Evolutionary conservation across 495 filamentous ascomycete species (phyloP), one percentile per base, ranked within the genome.

Genomic region (Tuber borchii): DNA sequence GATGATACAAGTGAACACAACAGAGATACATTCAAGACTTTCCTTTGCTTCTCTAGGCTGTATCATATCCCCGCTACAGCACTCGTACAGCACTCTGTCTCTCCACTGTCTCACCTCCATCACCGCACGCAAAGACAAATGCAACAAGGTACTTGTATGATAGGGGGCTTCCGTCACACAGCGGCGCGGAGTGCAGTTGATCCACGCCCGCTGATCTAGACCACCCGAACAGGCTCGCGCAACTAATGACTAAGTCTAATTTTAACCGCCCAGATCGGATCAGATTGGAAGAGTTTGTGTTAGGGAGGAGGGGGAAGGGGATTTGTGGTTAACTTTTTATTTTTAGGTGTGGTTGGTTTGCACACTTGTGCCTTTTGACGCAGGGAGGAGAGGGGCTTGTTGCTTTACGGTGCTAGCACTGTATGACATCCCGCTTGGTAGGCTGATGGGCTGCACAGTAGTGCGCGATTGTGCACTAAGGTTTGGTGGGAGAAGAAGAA

Each of bases 311-410:
- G 46, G 46, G 46, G 42, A 12, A 43, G 22, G 22, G 22, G 48
- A 56, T 56, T n/a, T 26, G 51, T 14, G n/a, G 51, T 61, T 5
- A 16, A 61, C 26, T 34, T 65, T 65, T 65, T 65, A 65, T 65
- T 65, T 65, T 65, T 65, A 31, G 56, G 56, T 65, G 26, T 31
- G 14, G 56, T 65, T 65, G 56, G 56, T 65, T 65, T 34, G 56
- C 56, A 31, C 31, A 19, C 51, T 26, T 9, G 12, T 61, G 51
- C 31, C n/a, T 61, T 61, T 34, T 65, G 56, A 34, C 17, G 56
- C 26, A 31, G n/a, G 26, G 56, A 65, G 56, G 56, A 26, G 31
- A 7, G 5, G 26, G 56, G 26, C 26, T n/a, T 26, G 51, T 61
- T 26, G 22, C 51, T n/a, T 20, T 46, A 19, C 45, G 5, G 17